A percentile compares a stretch with the other conserved stretches of the same genome.
Conservation (phyloP, 805 yeast genomes). For the Ogataea corticis region DNA sequence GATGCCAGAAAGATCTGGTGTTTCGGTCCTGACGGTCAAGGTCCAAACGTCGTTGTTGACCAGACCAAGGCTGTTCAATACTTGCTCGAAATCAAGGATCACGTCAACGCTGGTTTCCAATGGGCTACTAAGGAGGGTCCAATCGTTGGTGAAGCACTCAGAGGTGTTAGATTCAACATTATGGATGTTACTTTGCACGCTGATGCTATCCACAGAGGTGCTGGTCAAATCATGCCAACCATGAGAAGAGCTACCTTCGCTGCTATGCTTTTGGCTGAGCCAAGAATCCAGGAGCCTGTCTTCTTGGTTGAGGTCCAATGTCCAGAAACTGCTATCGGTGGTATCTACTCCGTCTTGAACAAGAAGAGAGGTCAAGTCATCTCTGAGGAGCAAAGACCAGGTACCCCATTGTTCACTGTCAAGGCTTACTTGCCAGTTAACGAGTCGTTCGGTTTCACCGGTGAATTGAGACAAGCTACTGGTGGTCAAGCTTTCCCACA, state of each 20-base stretch:
- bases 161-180: slow-evolving; percentile 96
- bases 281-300: slow-evolving; percentile 98
- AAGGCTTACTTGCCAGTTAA: slow-evolving; percentile 99
- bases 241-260: slow-evolving; percentile 99
- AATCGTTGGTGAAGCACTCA: slow-evolving; percentile 91
- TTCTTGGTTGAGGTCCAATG: slow-evolving; percentile 99
- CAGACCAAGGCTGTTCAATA: slow-evolving; percentile 99
- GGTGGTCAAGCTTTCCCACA: slow-evolving; percentile 99
- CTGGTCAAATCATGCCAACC: slow-evolving; percentile 99
- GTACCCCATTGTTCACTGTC: slow-evolving; percentile 99
- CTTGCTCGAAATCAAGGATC: slow-evolving; percentile 98
- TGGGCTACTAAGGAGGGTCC: slow-evolving; percentile 99
- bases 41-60: slow-evolving; percentile 98
- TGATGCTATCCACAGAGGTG: slow-evolving; percentile 99
- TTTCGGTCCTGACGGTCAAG: slow-evolving; percentile 99
- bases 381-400: slow-evolving; percentile 99
- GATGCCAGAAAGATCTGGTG: slow-evolving; percentile 99
- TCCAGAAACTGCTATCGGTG: slow-evolving; percentile 99
- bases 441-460: slow-evolving; percentile 99
- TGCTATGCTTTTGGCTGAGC: slow-evolving; percentile 96
- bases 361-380: slow-evolving; percentile 99
- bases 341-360: slow-evolving; percentile 99
- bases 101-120: slow-evolving; percentile 99
- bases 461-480: slow-evolving; percentile 99
- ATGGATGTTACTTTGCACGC: slow-evolving; percentile 99